Base-by-base conservation (phyloP, 1,284 basidiomycete species). In the Cryptococcus sp. region DNA sequence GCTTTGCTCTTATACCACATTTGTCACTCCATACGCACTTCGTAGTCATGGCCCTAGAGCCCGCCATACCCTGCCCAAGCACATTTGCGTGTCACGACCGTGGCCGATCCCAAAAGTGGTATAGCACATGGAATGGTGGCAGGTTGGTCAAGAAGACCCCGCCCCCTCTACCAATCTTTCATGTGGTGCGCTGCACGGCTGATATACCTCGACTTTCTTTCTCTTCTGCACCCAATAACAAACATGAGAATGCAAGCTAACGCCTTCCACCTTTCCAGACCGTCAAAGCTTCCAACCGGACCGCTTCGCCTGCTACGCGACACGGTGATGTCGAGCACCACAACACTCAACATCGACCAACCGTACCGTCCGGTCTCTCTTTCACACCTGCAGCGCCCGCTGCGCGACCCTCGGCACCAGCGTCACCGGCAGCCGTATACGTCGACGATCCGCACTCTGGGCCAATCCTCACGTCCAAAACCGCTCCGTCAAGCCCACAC, bases 401-500 rank as follows among this genome's bases (percentile, higher is more conserved):
- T 41, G 40, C 57, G 46, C 46, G 59, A 38, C 51, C 58, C 7
- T 40, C 40, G 22, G 52, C 54, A 15, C 58, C 57, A 6, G 44
- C 57, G 26, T 48, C 52, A 49, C 52, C 54, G 26, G 29, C 37
- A 16, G 41, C 41, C n/a, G 26, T 43, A 19, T 38, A 56, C 50
- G 50, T 52, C 22, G 47, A 52, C 16, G 17, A 34, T 17, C 46
- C 23, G 34, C n/a, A 25, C 29, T 51, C 52, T 34, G 56, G 25
- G 29, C 39, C 46, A 37, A 16, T 48, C 39, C 59, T 47, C 41
- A 52, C 23, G 46, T 59, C 63, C 10, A 65, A 66, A 48, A 75
- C 76, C 17, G 73, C 70, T 15, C 75, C 77, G 1, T 72, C 68
- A 29, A 69, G 67, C 13, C 77, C 77, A 3, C 68, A 72, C 38